phyloP scores from a whole-genome alignment of 352 stramenopile species.

The Blastocystis sp. region DNA sequence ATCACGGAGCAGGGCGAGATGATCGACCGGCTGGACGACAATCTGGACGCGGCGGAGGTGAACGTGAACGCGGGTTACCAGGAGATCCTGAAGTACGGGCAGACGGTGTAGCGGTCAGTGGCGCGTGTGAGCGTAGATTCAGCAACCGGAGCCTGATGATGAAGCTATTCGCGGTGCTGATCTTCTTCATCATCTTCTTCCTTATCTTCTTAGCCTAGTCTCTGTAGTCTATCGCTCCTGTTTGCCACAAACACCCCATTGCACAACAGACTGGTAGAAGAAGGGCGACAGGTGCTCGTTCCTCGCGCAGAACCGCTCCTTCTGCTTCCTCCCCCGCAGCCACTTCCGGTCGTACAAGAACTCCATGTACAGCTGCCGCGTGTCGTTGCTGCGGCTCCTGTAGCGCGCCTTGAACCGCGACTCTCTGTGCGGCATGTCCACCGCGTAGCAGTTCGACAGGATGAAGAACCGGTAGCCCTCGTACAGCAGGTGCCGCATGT shows the following conservation, averaged over 20 bases:
- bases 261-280: neutral
- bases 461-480: conserved; percentile 45
- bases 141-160: conserved; percentile 62
- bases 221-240: conserved; percentile 1
- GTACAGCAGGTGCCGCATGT: conserved; percentile 30
- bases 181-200: conserved; percentile 69
- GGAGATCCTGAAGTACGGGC: conserved; percentile 68
- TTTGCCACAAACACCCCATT: conserved; percentile 25
- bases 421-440: conserved; percentile 39
- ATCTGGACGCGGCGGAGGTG: conserved; percentile 54
- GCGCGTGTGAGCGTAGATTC: conserved; percentile 4
- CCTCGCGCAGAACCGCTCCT: neutral
- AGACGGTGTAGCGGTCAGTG: conserved; percentile 33
- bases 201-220: conserved; percentile 63
- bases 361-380: neutral
- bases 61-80: conserved; percentile 67
- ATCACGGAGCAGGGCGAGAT: conserved; percentile 66
- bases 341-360: neutral
- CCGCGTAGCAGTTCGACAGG: conserved; percentile 17
- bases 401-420: neutral
- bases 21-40: conserved; percentile 65
- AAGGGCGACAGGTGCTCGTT: neutral
- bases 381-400: neutral
- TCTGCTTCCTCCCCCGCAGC: neutral
- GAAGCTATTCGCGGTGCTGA: conserved; percentile 61